Base-by-base conservation (phyloP, 306 rosid species). In the Glycine tomentella region DNA sequence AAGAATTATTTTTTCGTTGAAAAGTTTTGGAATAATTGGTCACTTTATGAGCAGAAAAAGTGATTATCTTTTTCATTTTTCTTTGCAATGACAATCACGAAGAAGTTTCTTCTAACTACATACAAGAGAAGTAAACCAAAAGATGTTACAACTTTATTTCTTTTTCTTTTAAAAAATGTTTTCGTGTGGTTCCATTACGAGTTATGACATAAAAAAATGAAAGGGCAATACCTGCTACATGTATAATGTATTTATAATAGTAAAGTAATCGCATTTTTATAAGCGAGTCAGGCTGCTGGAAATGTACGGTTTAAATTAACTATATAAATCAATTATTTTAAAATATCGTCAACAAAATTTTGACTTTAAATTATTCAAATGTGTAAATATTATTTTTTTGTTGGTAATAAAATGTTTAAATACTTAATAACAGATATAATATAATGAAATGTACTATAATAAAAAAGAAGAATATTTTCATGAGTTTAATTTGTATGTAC, bases 1-100 rank as follows among this genome's bases (percentile, higher is more conserved):
- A 20, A 36, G 13, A 59, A 14, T 40, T 59, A 10, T 38, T 61
- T 73, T 64, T 77, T 44, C 16, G 15, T 8, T 46, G 67, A 38
- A 80, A 84, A 71, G 71, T 82, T 74, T 71, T 25, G 68, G 78
- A 86, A 87, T 82, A 75, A 75, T 76, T 76, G 79, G 42, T 36
- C 44, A 72, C 90, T 84, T 92, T 86, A 69, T 45, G 34, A 62
- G 13, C 4, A 74, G 31, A 80, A 85, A 25, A 80, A 85, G 87
- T 46, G n/a, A 69, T 11, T 25, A 69, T 81, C 70, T 73, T 70
- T 76, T 58, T 25, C 69, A n/a, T 58, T 86, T 71, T 77, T 38
- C 64, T 58, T 9, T 76, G 31, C 25, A 65, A 7, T 65, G 3
- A 4, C 63, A 7, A 52, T 61, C 75, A 20, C 25, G 46, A 69